Evolutionary conservation across 495 filamentous ascomycete genomes (phyloP), one percentile per base, ranked within the genome.

Genomic region (Xylaria acuta): DNA sequence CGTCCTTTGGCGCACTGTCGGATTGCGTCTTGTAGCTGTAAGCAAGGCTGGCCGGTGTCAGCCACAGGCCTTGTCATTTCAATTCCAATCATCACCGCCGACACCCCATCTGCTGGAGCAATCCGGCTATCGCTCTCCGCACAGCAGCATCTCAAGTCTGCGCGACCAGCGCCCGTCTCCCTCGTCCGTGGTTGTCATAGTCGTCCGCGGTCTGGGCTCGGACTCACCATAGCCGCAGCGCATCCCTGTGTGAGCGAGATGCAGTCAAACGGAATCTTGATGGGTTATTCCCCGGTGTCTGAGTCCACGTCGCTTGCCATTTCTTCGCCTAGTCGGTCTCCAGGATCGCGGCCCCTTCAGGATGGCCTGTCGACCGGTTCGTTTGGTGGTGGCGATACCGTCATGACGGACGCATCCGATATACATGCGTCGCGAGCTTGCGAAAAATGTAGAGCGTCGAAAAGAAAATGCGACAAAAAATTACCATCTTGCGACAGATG

Each of bases 401-500:
- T 71, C 34, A 72, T 76, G 69, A 70, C 74, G 20, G 60, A 73
- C 5, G 43, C 73, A 2, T 22, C 71, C 40, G 72, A 73, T 8
- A 62, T 72, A 5, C 63, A 75, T 27, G 75, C 77, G 22, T 72
- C 76, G n/a, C 79, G 79, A 40, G 79, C 79, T 20, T 80, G 79
- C 41, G 79, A 80, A 73, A 80, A 75, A 67, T 75, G 79, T 60
- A 78, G 77, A 56, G 73, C 77, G 1, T 79, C 79, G 14, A 80
- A 80, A 38, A 75, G 77, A 45, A 80, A 80, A 67, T 80, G 79
- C 45, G 79, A 80, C 59, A 80, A 80, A 73, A 79, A 77, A 63
- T 63, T 80, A 69, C 79, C 79, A 1, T 75, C 64, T 54, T 80
- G 79, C 64, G 74, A 77, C 14, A 70, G 79, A 54, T 80, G 79